Conservation (phyloP, 306 rosid genomes). For the Glycine latifolia region DNA sequence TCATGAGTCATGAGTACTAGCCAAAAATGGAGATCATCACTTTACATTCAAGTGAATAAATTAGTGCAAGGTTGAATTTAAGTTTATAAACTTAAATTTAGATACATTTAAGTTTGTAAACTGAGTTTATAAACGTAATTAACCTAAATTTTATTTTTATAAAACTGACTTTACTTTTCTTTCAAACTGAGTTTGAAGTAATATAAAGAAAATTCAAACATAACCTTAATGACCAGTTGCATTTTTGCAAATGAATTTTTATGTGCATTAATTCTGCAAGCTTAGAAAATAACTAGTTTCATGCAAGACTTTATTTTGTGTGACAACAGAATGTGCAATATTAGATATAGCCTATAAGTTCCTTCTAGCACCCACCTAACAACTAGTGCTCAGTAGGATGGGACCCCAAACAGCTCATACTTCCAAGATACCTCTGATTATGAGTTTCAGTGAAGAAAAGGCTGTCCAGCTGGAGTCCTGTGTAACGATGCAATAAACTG, state of each 20-base stretch:
- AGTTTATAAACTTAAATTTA: no score
- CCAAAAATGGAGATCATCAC: no score
- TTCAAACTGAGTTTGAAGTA: no score
- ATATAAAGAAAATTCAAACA: no score
- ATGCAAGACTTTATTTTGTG: conserved; percentile 12
- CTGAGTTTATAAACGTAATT: no score
- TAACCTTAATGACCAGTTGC: neutral
- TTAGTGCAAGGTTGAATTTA: no score
- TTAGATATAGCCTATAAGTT: conserved; percentile 5
- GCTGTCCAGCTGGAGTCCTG: conserved; percentile 36
- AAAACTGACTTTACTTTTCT: no score
- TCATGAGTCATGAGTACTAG: neutral
- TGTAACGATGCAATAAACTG: conserved; percentile 35
- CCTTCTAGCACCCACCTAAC: neutral
- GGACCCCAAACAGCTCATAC: conserved; percentile 50
- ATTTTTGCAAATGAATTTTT: neutral
- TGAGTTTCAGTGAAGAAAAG: conserved; percentile 56
- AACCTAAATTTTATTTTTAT: no score
- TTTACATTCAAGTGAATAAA: no score
- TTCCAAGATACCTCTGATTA: conserved; percentile 46
- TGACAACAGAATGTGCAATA: neutral
- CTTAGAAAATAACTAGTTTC: neutral
- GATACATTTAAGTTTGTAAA: no score
- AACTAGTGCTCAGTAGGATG: conserved; percentile 31
- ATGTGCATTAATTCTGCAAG: neutral